Evolutionary conservation across 768 basidiomycete species (phyloP), one percentile per base, ranked within the genome.

Genomic region (Hygrophorus russula): DNA sequence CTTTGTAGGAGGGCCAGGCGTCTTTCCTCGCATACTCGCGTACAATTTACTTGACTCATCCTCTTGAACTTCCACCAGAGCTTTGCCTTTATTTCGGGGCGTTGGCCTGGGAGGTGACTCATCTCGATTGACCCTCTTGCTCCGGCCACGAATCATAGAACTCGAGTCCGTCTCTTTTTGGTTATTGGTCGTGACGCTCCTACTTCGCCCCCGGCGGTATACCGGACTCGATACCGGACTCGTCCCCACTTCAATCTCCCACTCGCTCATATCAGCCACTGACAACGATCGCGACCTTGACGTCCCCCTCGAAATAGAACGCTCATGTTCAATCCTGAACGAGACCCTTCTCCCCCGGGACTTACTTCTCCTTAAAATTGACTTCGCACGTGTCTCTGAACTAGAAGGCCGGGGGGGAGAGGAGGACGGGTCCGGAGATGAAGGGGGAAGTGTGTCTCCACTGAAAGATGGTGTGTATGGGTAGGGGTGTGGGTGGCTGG

Each of bases 291-390:
- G 52, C 53, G 27, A 48, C 34, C 38, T 39, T 37, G 27, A 41
- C 48, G 31, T 6, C 7, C 37, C 14, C 15, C 19, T 28, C 9
- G 17, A 28, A 12, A 15, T 14, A n/a, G n/a, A 9, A 13, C 53
- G 54, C 34, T 59, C 59, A 17, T 53, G 57, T 24, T 64, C 63
- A 11, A 75, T 50, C 46, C 58, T 63, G 53, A 82, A 82, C 9
- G 78, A 77, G 2, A 80, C 78, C 17, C 64, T 64, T 46, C 78
- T 66, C 7, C 73, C 77, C 24, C 70, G 58, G 14, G 78, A 75
- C 39, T 59, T 67, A 56, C 78, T 77, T 40, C 73, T 64, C 20
- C 61, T 57, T 18, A 71, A 71, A 48, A 68, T 49, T 0, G 67
- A 63, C 43, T 62, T 63, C 42, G 18, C 29, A 8, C 39, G 38